These are phyloP conservation scores for Penicillium malachiteum DNA, from an alignment of 495 filamentous ascomycete species.

Conservation along the genomic window DNA sequence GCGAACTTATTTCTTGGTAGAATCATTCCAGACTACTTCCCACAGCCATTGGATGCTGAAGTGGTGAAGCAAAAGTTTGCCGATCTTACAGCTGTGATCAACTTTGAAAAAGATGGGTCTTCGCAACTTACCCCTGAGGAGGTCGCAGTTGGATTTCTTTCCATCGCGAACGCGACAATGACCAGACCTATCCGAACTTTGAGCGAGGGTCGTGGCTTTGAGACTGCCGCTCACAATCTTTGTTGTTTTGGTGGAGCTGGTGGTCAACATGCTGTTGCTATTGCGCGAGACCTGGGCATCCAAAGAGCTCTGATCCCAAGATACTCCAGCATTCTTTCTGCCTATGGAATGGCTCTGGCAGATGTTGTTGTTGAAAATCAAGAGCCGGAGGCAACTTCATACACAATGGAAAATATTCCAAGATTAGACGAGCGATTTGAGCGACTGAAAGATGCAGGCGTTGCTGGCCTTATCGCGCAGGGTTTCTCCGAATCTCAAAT, in stretches of 20 bases:
- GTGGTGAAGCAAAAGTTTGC: slow-evolving; percentile 69
- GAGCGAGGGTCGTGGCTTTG: slow-evolving; percentile 33
- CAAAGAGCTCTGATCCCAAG: slow-evolving; percentile 32
- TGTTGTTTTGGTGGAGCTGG: slow-evolving; percentile 40
- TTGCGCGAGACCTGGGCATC: slow-evolving; percentile 32
- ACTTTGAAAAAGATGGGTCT: slow-evolving; percentile 39
- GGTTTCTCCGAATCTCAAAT: slow-evolving; percentile 19
- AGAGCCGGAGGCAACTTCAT: slow-evolving; percentile 4
- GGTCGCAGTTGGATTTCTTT: slow-evolving; percentile 51
- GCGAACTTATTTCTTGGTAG: slow-evolving; percentile 84
- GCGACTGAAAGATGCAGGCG: not conserved
- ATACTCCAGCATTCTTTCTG: slow-evolving; percentile 35
- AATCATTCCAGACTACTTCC: slow-evolving; percentile 85
- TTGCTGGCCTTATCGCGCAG: slow-evolving; percentile 18
- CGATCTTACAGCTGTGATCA: slow-evolving; percentile 71
- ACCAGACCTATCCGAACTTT: slow-evolving; percentile 13
- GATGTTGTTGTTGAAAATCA: slow-evolving; percentile 12
- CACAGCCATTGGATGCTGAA: slow-evolving; percentile 63
- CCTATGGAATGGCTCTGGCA: slow-evolving; percentile 40
- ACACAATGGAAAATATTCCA: not conserved
- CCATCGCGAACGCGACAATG: slow-evolving; percentile 13
- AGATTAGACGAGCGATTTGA: slow-evolving; percentile 4
- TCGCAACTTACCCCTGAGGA: slow-evolving; percentile 65
- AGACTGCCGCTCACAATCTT: slow-evolving; percentile 31
- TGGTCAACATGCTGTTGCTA: slow-evolving; percentile 37